Percentiles rank a stretch among this genome's conserved stretches.
Conservation (phyloP, 2,329 filamentous ascomycete genomes). For the Aureobasidium zeae region DNA sequence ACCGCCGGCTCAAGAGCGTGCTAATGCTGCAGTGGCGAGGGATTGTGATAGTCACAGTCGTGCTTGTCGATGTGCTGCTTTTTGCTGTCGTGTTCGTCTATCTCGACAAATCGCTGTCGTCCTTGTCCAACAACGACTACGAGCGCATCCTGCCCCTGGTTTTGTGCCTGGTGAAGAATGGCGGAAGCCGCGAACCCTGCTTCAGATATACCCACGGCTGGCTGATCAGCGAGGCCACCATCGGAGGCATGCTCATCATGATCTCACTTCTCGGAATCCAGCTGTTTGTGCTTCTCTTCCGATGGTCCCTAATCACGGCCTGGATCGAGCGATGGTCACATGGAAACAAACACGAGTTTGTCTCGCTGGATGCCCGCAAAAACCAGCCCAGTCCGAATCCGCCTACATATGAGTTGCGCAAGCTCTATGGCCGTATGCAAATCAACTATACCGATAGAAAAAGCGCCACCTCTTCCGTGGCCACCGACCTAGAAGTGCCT, state of each 20-base stretch:
- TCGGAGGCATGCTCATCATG: slow-evolving; percentile 73
- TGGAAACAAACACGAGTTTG: slow-evolving; percentile 63
- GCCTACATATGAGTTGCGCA: slow-evolving; percentile 7
- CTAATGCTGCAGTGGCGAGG: slow-evolving; percentile 91
- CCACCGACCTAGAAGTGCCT: no score
- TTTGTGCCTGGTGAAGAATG: slow-evolving; percentile 52
- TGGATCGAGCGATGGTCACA: slow-evolving; percentile 61
- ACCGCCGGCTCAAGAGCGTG: slow-evolving; percentile 75
- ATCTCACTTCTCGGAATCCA: slow-evolving; percentile 76
- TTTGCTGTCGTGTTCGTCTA: slow-evolving; percentile 88
- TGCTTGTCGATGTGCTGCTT: slow-evolving; percentile 85
- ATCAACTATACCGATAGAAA: background rate
- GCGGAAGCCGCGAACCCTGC: slow-evolving; percentile 58
- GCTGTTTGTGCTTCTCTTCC: slow-evolving; percentile 70
- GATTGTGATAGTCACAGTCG: slow-evolving; percentile 80
- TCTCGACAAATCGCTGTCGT: slow-evolving; percentile 62
- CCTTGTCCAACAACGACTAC: slow-evolving; percentile 47
- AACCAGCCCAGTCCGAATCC: background rate
- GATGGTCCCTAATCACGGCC: slow-evolving; percentile 73
- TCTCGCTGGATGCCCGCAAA: slow-evolving; percentile 66
- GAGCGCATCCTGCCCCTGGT: slow-evolving; percentile 57
- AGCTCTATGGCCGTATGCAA: background rate
- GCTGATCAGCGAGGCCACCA: slow-evolving; percentile 64
- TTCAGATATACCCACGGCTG: slow-evolving; percentile 49
- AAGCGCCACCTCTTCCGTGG: background rate